These are phyloP conservation scores for Ceratonia siliqua DNA, from an alignment of 306 rosid genomes.

Conservation along the genomic window DNA sequence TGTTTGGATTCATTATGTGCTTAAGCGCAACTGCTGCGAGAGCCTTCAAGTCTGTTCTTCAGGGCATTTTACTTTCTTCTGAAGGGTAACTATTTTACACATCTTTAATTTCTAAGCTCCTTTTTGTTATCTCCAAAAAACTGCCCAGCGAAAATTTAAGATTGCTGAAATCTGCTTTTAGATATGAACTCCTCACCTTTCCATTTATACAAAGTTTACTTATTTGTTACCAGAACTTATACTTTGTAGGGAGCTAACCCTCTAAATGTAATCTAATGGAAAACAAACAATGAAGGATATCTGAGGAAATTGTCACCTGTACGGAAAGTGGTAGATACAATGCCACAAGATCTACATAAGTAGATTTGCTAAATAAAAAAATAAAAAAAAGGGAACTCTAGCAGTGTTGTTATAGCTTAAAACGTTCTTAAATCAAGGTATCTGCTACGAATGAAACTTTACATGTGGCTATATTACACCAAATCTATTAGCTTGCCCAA, in stretches of 20 bases:
- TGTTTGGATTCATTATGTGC: conserved; percentile 94
- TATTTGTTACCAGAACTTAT: neutral
- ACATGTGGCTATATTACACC: neutral
- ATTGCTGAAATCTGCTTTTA: conserved; percentile 10
- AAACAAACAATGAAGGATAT: conserved; percentile 2
- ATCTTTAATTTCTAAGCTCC: conserved; percentile 17
- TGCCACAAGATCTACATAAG: neutral
- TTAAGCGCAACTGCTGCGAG: conserved; percentile 97
- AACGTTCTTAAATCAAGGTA: neutral
- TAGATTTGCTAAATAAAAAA: neutral
- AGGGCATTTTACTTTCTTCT: conserved; percentile 92
- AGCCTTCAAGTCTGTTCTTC: conserved; percentile 98
- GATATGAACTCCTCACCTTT: neutral
- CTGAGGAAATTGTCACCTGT: neutral
- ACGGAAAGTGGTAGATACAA: neutral
- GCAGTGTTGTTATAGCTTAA: neutral
- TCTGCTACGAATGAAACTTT: conserved; percentile 1
- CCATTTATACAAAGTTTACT: neutral
- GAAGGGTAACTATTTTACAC: conserved; percentile 69
- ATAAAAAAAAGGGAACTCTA: neutral
- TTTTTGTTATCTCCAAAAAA: conserved; percentile 7
- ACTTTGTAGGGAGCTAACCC: neutral
- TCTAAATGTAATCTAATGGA: neutral
- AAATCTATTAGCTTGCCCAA: neutral
- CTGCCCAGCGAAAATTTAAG: neutral